Conservation (phyloP, 441 rosid species). For the Populus hybrid region DNA sequence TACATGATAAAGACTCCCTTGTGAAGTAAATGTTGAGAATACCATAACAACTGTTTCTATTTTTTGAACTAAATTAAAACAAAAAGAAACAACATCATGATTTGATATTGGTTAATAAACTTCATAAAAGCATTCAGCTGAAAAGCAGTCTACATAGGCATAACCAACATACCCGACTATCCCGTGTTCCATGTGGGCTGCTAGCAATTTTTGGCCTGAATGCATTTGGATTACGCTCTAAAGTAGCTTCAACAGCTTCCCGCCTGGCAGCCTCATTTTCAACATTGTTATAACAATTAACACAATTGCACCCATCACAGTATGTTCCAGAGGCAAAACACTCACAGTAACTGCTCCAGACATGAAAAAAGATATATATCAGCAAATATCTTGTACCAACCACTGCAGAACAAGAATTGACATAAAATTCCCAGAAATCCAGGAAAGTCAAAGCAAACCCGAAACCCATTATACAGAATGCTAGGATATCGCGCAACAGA, state of each 20-base stretch:
- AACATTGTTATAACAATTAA: conserved; percentile 82
- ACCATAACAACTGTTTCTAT: not conserved
- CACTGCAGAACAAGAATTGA: conserved; percentile 1
- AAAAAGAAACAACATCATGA: not conserved
- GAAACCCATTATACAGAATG: not conserved
- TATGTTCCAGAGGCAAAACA: conserved; percentile 92
- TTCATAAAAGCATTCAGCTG: not conserved
- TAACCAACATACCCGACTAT: conserved; percentile 44
- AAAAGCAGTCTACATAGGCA: not conserved
- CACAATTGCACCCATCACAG: conserved; percentile 94
- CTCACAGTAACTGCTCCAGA: conserved; percentile 75
- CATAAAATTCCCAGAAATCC: conserved; percentile 6
- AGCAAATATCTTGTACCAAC: not conserved
- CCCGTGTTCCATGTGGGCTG: conserved; percentile 67
- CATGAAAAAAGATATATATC: conserved; percentile 15
- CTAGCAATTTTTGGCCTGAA: conserved; percentile 94
- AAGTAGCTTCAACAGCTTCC: conserved; percentile 65
- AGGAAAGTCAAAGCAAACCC: conserved; percentile 7
- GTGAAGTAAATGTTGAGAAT: not conserved
- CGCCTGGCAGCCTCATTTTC: conserved; percentile 74
- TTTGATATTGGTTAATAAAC: not conserved
- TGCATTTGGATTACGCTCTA: conserved; percentile 93
- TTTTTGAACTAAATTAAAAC: not conserved
- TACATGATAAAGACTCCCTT: not conserved
- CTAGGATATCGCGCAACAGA: not conserved